Base-by-base conservation (phyloP, 2,329 filamentous ascomycete genomes). In the Fusarium sterilihyphosum region DNA sequence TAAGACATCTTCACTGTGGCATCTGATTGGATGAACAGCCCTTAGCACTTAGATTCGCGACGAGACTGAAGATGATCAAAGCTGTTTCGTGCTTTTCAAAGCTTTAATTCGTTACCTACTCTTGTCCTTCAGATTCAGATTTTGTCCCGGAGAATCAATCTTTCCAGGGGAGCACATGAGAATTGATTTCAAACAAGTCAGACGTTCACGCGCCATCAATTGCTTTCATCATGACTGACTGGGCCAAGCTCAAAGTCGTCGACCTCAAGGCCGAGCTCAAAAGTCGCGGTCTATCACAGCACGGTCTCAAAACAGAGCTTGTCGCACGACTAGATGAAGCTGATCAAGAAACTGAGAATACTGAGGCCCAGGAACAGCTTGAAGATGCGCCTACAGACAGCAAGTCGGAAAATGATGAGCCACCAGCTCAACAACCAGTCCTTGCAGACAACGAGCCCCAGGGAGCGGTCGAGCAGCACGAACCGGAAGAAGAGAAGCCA, bases 221-320 rank as follows among this genome's bases (percentile, higher is more conserved):
- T 64, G 54, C 63, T 65, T 60, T 24, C 75, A 83, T 68, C 72
- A 88, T 87, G 86, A 82, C 83, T 59, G 87, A 89, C 76, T 90
- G 87, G 85, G 83, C 82, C 70, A 88, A 85, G 82, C 87, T 92
- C 78, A 95, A 93, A 83, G 93, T 96, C 72, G 86, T 91, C 40
- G 92, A 95, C 78, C 88, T 96, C 67, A 93, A 92, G 82, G 89
- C 90, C 29, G 92, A 95, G 85, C 87, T 95, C 47, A 94, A 93
- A 83, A 87, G 86, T 67, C 89, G 93, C 73, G 91, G 91, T n/a
- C 88, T 95, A 44, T 85, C 90, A 11, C 88, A 91, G 70, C 89
- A 89, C 31, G 93, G 93, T 14, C 86, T 94, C 60, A 93, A 95
- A 80, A 87, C 91, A 31, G 93, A 92, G 68, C 88, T 95, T 53